Evolutionary conservation across 768 basidiomycete genomes (phyloP), one percentile per base, ranked within the genome.

Genomic region (Thelephora ganbajun): DNA sequence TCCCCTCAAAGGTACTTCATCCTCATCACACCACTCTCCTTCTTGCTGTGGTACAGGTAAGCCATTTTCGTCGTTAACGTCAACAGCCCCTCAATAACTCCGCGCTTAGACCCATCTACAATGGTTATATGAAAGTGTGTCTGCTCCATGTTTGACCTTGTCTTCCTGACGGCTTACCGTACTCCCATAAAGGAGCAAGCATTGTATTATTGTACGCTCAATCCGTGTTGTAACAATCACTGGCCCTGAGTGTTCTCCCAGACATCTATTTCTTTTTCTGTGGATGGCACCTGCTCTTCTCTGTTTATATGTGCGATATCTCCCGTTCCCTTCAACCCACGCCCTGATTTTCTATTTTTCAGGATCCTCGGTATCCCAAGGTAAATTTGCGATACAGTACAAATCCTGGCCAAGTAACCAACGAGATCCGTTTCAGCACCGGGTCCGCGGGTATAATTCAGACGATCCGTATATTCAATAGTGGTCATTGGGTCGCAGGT

Each of bases 261-360:
- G 93, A 97, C 69, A 65, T 96, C 54, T 99, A 90, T 72, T 94
- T 97, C 73, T 78, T 97, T 67, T 99, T 99, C 68, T 75, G 81
- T 48, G 94, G 91, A 43, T 97, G 88, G 73, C 92, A 99, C 67
- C 73, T 98, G 52, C 71, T 88, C 36, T 97, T 90, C 69, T 87
- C 85, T 53, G 61, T 88, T 59, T 98, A 97, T 69, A 89, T 88
- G 90, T 87, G 60, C 69, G 80, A 51, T 56, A 19, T 35, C 23
- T 20, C 19, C 35, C 26, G 33, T n/a, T 13, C 4, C 13, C 19
- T 19, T 3, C 30, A n/a, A 23, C 37, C 11, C 11, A 51, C 53
- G 48, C 54, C 33, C 41, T 59, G 53, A 54, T 55, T 57, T 51
- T 59, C 42, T 47, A 44, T 45, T 46, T 5, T 33, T 22, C 55